A percentile compares a stretch with the other conserved stretches of the same genome.
Conservation (phyloP, 345 rosid genomes). For the Eucalyptus erythrocorys region DNA sequence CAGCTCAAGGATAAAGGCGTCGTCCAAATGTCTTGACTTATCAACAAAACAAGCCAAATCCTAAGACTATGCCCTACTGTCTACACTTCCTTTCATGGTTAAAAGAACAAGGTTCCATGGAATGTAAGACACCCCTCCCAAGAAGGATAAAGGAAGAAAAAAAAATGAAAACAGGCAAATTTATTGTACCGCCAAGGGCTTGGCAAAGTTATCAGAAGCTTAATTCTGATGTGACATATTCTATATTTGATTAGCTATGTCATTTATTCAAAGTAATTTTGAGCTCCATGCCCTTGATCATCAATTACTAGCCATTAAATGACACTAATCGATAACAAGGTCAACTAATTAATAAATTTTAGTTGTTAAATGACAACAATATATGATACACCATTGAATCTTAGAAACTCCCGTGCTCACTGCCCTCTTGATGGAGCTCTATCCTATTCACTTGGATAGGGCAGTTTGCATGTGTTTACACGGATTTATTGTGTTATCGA, state of each 20-base stretch:
- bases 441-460: neutral
- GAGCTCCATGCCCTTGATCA: neutral
- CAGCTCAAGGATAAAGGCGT: neutral
- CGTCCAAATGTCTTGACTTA: neutral
- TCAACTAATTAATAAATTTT: neutral
- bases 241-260: neutral
- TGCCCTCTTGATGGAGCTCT: neutral
- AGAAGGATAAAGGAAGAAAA: neutral
- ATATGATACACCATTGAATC: neutral
- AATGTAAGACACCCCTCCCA: neutral
- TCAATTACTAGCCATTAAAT: neutral
- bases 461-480: neutral
- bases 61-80: neutral
- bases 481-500: neutral
- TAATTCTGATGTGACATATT: neutral
- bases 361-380: neutral
- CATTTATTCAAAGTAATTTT: neutral
- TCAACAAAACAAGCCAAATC: neutral
- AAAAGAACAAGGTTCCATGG: neutral
- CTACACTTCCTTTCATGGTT: neutral
- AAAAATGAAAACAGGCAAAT: neutral
- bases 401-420: neutral
- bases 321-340: neutral
- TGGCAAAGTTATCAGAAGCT: neutral
- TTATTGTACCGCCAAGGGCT: neutral